phyloP scores from a whole-genome alignment of 805 yeast species.

The Schwanniomyces vanrijiae region DNA sequence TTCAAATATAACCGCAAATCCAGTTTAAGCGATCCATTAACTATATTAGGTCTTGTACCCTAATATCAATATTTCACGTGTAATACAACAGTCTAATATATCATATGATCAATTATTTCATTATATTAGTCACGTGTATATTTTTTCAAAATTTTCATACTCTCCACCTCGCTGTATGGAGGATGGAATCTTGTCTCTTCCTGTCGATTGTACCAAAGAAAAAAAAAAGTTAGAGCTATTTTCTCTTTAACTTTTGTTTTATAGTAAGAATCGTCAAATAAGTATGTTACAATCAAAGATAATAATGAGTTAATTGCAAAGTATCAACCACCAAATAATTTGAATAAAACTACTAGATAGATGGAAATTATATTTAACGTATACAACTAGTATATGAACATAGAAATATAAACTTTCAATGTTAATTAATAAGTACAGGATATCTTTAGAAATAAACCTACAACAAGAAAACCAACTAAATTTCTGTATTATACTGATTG shows the following conservation, averaged over 20 bases:
- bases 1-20: neutral
- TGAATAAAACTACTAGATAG: neutral
- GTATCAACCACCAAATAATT: neutral
- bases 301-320: neutral
- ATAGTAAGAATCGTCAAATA: slow-evolving; percentile 27
- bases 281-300: slow-evolving; percentile 21
- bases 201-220: neutral
- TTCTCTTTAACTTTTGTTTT: slow-evolving; percentile 10
- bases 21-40: neutral
- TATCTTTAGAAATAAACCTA: too few relatives aligned
- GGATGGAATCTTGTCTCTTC: neutral
- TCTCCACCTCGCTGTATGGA: neutral
- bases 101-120: neutral
- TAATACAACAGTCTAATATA: neutral
- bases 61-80: neutral
- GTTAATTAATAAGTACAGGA: too few relatives aligned
- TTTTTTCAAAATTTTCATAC: neutral
- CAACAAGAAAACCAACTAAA: too few relatives aligned
- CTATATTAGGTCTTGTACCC: neutral
- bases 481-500: too few relatives aligned
- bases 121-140: neutral
- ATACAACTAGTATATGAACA: too few relatives aligned
- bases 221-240: slow-evolving; percentile 1
- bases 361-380: neutral
- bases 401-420: too few relatives aligned